phyloP scores from a whole-genome alignment of 1,139 yeast genomes.

The Blastobotrys niveus region DNA sequence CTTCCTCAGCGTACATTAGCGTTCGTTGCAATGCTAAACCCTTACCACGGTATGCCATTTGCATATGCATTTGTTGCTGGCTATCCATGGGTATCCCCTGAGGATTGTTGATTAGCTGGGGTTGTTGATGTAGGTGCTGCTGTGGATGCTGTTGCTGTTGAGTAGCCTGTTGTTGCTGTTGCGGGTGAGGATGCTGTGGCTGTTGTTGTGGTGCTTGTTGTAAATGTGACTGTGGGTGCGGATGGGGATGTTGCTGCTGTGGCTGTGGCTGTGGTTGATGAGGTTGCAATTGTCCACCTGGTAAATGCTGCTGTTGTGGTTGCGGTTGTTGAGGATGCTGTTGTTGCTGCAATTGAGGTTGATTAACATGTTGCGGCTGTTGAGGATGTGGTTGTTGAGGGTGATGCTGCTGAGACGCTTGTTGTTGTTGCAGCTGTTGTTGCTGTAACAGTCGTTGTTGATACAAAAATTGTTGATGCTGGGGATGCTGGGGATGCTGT shows the following conservation, averaged over 20 bases:
- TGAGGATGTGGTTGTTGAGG: conserved; percentile 10
- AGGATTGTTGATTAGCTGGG: background rate
- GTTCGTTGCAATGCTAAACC: conserved; percentile 34
- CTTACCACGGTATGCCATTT: conserved; percentile 9
- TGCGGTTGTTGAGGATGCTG: conserved; percentile 9
- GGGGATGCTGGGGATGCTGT: conserved; percentile 7
- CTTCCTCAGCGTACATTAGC: conserved; percentile 38
- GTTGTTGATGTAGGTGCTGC: background rate
- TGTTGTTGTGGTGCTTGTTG: background rate
- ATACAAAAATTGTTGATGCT: conserved; percentile 2
- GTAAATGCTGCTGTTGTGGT: conserved; percentile 1
- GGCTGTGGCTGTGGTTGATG: conserved; percentile 6
- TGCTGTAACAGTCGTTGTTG: conserved; percentile 2
- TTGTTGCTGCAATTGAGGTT: conserved; percentile 8
- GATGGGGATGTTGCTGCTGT: conserved; percentile 8
- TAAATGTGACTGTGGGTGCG: conserved; percentile 3
- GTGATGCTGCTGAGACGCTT: conserved; percentile 2
- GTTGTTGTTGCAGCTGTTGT: conserved; percentile 1
- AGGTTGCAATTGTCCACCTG: background rate
- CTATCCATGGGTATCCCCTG: too few relatives aligned
- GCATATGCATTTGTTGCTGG: conserved; percentile 1
- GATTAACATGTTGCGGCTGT: conserved; percentile 6
- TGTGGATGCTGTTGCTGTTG: conserved; percentile 4
- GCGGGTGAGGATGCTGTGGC: conserved; percentile 1
- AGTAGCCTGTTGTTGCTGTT: background rate